Base-by-base conservation (phyloP, 345 rosid species). In the Salix exigua region DNA sequence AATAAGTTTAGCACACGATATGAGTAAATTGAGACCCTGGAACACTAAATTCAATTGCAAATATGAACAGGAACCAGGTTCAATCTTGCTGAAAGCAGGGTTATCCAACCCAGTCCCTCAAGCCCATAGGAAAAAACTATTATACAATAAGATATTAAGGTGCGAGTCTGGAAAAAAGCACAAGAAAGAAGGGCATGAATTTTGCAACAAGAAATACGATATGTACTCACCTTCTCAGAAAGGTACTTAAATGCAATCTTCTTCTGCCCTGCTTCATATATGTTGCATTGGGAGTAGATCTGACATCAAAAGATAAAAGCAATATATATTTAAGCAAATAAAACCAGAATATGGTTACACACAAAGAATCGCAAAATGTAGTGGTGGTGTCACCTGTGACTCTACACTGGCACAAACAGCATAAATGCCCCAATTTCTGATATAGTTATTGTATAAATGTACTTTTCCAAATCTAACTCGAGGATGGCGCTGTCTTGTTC, bases 381-480 rank as follows among this genome's bases (percentile, higher is more conserved):
- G 42, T 60, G 74, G 62, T 21, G 55, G 63, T 51, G 48, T 82
- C 73, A 94, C 97, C 97, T 94, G 93, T 80, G 98, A 79, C 83
- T 94, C 98, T 6, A 96, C 95, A 67, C 98, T 91, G 68, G 97
- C 97, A 68, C 97, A 92, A 66, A 96, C 92, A 25, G 99, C 98
- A 74, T 96, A 96, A 68, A 96, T 89, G 48, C 92, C 89, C 99
- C 97, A 92, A 78, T 89, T 81, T 80, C 96, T 87, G 76, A 96
- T 92, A 77, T 94, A 94, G 82, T 92, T 96, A 81, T 96, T 94
- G 77, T 85, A 92, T 73, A 96, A 80, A 89, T 94, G 97, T 53
- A 96, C 89, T 86, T 89, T 94, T 1, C 84, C 99, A 64, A 82
- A 96, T 79, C 98, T 88, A 80, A 94, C 94, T 33, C 97, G 99